Percentiles rank a stretch among this genome's conserved stretches.
phyloP scores from a whole-genome alignment of 768 basidiomycete species.

The Candolleomyces aberdarensis region DNA sequence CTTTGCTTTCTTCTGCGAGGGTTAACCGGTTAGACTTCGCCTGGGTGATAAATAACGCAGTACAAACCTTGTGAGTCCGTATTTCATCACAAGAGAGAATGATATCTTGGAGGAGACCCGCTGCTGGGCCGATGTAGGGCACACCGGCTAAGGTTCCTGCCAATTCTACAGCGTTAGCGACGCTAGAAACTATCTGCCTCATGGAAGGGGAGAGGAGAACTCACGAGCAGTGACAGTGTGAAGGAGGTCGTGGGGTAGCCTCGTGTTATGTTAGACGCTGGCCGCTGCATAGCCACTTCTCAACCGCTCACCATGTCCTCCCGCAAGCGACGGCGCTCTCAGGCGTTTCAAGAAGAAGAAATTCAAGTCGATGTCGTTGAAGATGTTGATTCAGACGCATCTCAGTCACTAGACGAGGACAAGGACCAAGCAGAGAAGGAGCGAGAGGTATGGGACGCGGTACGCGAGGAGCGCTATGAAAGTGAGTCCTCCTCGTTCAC shows the following conservation, averaged over 20 bases:
- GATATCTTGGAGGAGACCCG: constrained; percentile 42
- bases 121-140: constrained; percentile 44
- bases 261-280: too few relatives aligned
- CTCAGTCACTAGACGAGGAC: constrained; percentile 16
- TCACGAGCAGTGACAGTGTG: too few relatives aligned
- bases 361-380: constrained; percentile 10
- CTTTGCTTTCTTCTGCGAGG: constrained; percentile 36
- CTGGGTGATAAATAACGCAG: not conserved
- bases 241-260: not conserved
- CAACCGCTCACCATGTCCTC: constrained; percentile 25
- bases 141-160: constrained; percentile 42
- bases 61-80: constrained; percentile 44
- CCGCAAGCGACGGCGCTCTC: constrained; percentile 50
- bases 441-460: constrained; percentile 66
- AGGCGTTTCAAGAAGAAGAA: constrained; percentile 29
- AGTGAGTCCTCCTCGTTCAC: constrained; percentile 34
- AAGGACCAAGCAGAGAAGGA: constrained; percentile 43
- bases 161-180: constrained; percentile 34
- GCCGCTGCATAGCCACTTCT: not conserved
- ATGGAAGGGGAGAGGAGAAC: not conserved
- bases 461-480: constrained; percentile 80
- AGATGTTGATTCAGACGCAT: constrained; percentile 7
- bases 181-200: constrained; percentile 18
- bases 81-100: constrained; percentile 43
- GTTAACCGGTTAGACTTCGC: not conserved